A percentile compares a stretch with the other conserved stretches of the same genome.
phyloP scores from a whole-genome alignment of 2,329 filamentous ascomycete species.

The Pseudocercospora crystallina region DNA sequence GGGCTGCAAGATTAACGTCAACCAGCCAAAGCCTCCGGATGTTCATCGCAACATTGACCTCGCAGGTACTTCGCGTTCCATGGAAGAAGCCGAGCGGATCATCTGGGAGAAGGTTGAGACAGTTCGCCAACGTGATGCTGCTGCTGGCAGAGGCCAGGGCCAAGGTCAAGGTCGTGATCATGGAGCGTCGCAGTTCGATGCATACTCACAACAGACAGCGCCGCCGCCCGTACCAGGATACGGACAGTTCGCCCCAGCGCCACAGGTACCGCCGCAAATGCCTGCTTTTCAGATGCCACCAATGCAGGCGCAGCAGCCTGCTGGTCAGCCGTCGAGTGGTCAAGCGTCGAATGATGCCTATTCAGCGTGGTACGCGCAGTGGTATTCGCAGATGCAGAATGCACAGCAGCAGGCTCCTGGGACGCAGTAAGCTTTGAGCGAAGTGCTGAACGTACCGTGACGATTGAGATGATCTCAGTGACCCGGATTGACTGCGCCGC shows the following conservation, averaged over 20 bases:
- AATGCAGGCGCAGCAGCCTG: slow-evolving; percentile 22
- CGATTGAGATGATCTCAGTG: slow-evolving; percentile 23
- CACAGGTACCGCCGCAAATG: slow-evolving; percentile 31
- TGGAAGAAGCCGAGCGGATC: slow-evolving; percentile 75
- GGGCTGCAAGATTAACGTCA: slow-evolving; percentile 93
- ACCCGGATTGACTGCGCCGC: slow-evolving; percentile 3
- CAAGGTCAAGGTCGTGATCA: slow-evolving; percentile 32
- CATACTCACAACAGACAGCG: slow-evolving; percentile 51
- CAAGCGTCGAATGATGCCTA: slow-evolving; percentile 23
- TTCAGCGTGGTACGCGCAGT: slow-evolving; percentile 22
- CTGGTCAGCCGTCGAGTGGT: slow-evolving; percentile 17
- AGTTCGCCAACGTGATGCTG: slow-evolving; percentile 59
- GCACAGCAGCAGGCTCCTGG: slow-evolving; percentile 32
- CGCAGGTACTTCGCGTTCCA: slow-evolving; percentile 73
- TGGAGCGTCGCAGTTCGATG: slow-evolving; percentile 39
- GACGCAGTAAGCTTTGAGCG: slow-evolving; percentile 29
- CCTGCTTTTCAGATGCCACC: slow-evolving; percentile 35
- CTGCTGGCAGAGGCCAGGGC: slow-evolving; percentile 31
- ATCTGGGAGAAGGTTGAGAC: slow-evolving; percentile 92
- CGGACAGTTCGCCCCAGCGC: slow-evolving; percentile 30
- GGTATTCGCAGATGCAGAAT: slow-evolving; percentile 19
- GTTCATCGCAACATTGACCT: slow-evolving; percentile 83
- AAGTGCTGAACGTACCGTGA: slow-evolving; percentile 25
- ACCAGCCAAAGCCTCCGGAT: slow-evolving; percentile 75
- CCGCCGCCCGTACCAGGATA: slow-evolving; percentile 33